These are phyloP conservation scores for Brassica nigra DNA, from an alignment of 345 rosid genomes.

Conservation along the genomic window DNA sequence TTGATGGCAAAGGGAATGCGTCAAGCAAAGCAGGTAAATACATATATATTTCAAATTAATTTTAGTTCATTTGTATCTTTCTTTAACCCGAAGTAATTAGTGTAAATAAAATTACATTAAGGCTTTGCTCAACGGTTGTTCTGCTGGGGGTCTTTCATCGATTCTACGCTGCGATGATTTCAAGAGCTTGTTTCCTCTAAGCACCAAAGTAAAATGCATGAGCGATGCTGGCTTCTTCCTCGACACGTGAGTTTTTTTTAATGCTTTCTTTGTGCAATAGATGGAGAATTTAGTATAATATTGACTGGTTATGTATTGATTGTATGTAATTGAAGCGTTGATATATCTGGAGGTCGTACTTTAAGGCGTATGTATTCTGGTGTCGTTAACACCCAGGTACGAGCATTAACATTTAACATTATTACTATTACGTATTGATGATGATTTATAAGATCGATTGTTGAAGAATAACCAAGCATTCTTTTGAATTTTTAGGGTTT, in stretches of 20 bases:
- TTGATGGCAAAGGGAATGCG: constrained; percentile 74
- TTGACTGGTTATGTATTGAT: constrained; percentile 1
- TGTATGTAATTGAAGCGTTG: constrained; percentile 51
- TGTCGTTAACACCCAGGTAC: constrained; percentile 78
- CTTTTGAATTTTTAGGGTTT: constrained; percentile 24
- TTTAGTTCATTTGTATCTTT: neutral
- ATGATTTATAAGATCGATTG: neutral
- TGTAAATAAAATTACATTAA: constrained; percentile 18
- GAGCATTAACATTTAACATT: neutral
- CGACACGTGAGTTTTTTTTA: constrained; percentile 53
- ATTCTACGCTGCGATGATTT: constrained; percentile 72
- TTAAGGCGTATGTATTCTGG: constrained; percentile 67
- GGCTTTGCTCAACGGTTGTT: constrained; percentile 93
- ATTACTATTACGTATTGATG: neutral
- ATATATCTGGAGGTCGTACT: constrained; percentile 76
- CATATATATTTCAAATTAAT: neutral
- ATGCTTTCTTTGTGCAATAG: neutral
- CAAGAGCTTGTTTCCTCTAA: constrained; percentile 52
- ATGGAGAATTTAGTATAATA: neutral
- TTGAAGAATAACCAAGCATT: neutral
- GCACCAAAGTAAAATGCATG: constrained; percentile 78
- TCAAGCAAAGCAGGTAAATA: constrained; percentile 61
- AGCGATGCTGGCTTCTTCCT: constrained; percentile 97
- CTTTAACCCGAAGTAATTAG: neutral
- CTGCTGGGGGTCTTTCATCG: constrained; percentile 83